These are phyloP conservation scores for Penicillium fimorum DNA, from an alignment of 495 filamentous ascomycete species.

Conservation along the genomic window DNA sequence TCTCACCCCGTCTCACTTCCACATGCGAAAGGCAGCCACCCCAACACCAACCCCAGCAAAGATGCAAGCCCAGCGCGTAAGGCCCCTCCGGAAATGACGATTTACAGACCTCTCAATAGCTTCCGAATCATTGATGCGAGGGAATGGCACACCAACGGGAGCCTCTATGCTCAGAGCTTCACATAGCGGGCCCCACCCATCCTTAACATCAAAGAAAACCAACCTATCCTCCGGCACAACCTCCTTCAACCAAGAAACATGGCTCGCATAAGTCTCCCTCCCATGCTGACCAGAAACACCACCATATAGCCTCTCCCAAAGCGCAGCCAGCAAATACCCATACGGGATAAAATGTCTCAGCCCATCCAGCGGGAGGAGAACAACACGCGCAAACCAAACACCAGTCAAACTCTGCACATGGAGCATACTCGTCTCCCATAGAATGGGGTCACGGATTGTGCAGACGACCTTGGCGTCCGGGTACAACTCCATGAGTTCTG, in stretches of 20 bases:
- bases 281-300: constrained; percentile 10
- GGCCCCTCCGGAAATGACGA: constrained; percentile 21
- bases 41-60: constrained; percentile 12
- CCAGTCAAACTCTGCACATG: constrained; percentile 14
- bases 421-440: constrained; percentile 14
- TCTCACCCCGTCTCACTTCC: constrained; percentile 3
- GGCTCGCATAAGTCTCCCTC: constrained; percentile 14
- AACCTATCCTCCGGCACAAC: constrained; percentile 42
- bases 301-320: constrained; percentile 16
- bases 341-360: constrained; percentile 19
- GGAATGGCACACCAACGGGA: constrained; percentile 39
- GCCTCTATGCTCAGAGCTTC: constrained; percentile 41
- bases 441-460: constrained; percentile 14
- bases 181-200: constrained; percentile 53
- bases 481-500: constrained; percentile 18
- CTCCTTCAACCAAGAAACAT: constrained; percentile 34
- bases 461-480: constrained; percentile 19
- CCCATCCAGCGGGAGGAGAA: constrained; percentile 14
- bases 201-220: constrained; percentile 45
- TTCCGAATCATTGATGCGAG: constrained; percentile 33
- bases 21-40: constrained; percentile 4
- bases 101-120: constrained; percentile 19
- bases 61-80: constrained; percentile 21
- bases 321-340: constrained; percentile 11
- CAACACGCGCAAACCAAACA: constrained; percentile 16